These are phyloP conservation scores for Bauhinia variegata DNA, from an alignment of 306 rosid genomes.

Conservation along the genomic window DNA sequence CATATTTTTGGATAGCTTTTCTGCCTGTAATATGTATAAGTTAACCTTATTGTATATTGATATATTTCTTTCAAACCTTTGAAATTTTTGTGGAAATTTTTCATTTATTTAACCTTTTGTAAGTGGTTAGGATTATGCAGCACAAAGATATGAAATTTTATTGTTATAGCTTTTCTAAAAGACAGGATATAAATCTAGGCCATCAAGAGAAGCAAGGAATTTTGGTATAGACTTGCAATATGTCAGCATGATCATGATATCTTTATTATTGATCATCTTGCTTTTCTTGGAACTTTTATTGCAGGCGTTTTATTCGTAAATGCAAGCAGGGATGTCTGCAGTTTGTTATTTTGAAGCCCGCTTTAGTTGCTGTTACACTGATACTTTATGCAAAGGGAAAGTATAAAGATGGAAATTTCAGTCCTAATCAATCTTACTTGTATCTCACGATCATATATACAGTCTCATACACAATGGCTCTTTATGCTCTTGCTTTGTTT, in stretches of 20 bases:
- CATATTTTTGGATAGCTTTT: slow-evolving; percentile 21
- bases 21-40: neutral
- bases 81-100: neutral
- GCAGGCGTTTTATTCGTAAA: slow-evolving; percentile 96
- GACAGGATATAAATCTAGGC: neutral
- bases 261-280: slow-evolving; percentile 24
- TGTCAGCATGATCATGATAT: slow-evolving; percentile 22
- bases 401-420: slow-evolving; percentile 88
- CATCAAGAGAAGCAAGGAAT: slow-evolving; percentile 26
- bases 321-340: slow-evolving; percentile 99
- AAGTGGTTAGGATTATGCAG: slow-evolving; percentile 11
- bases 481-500: slow-evolving; percentile 83
- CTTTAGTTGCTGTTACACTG: slow-evolving; percentile 81
- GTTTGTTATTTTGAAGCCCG: slow-evolving; percentile 96
- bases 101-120: neutral
- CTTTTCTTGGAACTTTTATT: slow-evolving; percentile 36
- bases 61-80: slow-evolving; percentile 5
- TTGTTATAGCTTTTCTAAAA: slow-evolving; percentile 14
- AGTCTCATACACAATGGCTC: slow-evolving; percentile 88
- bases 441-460: slow-evolving; percentile 94
- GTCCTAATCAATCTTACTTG: slow-evolving; percentile 82
- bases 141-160: slow-evolving; percentile 1
- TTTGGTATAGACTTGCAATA: slow-evolving; percentile 18
- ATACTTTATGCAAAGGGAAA: slow-evolving; percentile 86
- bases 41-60: neutral